These are phyloP conservation scores for Otatea glauca DNA, from an alignment of 176 grass and related monocot genomes.

Conservation along the genomic window DNA sequence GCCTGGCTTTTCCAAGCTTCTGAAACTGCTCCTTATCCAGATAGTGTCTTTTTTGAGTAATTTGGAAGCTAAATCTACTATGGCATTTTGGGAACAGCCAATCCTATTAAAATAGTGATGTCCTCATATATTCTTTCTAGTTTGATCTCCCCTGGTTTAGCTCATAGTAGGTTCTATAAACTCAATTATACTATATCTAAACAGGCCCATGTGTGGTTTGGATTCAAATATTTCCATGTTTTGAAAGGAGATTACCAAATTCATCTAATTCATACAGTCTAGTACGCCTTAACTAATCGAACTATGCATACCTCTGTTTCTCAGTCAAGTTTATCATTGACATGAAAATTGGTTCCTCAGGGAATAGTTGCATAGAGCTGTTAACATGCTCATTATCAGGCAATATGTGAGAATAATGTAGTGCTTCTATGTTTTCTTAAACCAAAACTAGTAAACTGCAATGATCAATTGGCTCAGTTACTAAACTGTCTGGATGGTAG, in stretches of 20 bases:
- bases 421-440: background rate
- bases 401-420: background rate
- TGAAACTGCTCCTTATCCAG: background rate
- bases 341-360: background rate
- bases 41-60: background rate
- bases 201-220: background rate
- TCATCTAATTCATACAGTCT: background rate
- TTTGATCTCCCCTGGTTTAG: background rate
- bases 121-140: background rate
- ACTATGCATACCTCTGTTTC: background rate
- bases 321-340: background rate
- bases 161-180: background rate
- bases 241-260: background rate
- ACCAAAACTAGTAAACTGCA: background rate
- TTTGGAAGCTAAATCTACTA: slow-evolving; percentile 8
- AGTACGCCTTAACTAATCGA: background rate
- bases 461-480: background rate
- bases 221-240: background rate
- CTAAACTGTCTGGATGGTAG: background rate
- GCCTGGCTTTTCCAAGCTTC: background rate
- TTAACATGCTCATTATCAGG: background rate
- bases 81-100: background rate
- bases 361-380: background rate
- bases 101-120: background rate
- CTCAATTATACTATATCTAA: background rate